Conservation (phyloP, 2,329 filamentous ascomycete genomes). For the Pyrenochaeta sp. region DNA sequence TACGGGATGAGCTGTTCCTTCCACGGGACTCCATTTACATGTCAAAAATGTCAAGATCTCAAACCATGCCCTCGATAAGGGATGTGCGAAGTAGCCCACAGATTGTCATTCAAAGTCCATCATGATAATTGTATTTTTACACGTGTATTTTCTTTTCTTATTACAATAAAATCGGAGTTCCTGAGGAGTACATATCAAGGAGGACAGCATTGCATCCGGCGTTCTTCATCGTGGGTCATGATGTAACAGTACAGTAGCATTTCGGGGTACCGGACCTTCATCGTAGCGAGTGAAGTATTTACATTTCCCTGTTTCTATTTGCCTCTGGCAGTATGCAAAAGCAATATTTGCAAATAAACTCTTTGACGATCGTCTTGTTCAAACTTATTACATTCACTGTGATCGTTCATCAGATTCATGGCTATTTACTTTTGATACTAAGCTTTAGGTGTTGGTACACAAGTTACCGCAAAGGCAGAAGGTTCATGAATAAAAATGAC, state of each 20-base stretch:
- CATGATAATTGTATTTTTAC: background rate
- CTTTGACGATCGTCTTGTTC: too few species aligned
- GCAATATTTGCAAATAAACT: too few species aligned
- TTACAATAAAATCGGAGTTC: background rate
- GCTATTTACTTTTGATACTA: too few species aligned
- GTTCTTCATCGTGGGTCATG: background rate
- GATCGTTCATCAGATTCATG: too few species aligned
- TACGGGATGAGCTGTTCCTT: background rate
- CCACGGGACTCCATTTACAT: background rate
- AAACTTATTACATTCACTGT: too few species aligned
- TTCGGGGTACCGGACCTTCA: background rate
- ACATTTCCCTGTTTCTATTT: background rate
- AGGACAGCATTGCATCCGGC: background rate
- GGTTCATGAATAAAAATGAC: too few species aligned
- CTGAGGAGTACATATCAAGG: too few species aligned
- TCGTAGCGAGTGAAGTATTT: background rate
- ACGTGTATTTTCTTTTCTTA: background rate
- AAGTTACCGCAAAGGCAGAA: too few species aligned
- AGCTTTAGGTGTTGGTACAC: too few species aligned
- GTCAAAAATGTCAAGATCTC: background rate
- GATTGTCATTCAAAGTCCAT: background rate
- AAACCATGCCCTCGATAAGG: background rate
- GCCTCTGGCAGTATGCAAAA: background rate
- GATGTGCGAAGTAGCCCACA: constrained; percentile 9
- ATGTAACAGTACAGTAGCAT: background rate